Base-by-base conservation (phyloP, 192 early-diverging fungal genomes). In the Coemansia sp. region DNA sequence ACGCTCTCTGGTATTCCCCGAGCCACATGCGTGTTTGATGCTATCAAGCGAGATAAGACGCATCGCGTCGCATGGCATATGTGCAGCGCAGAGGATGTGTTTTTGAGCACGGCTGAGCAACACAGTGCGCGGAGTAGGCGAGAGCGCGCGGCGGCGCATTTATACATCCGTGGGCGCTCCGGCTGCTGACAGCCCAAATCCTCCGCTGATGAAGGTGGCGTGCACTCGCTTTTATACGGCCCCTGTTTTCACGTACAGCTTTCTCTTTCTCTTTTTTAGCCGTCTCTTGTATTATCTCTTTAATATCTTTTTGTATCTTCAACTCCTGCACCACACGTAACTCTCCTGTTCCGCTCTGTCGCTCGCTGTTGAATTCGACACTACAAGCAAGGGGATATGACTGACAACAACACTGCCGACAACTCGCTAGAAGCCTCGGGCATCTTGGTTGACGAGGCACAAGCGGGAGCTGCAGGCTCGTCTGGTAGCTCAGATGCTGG, bases 381-480 rank as follows among this genome's bases (percentile, higher is more conserved):
- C 38, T 12, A 15, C 32, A 59, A 36, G 31, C 25, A 59, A 59
- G 57, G 51, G 25, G 51, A 53, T 11, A 68, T 68, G 67, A n/a
- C 42, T 31, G 67, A 62, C 32, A 51, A 4, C 15, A 41, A 19
- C 42, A 45, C 57, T 11, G 63, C 60, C n/a, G 72, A 74, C 65
- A 71, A 74, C 66, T 64, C 75, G 38, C 51, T 82, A 32, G 75
- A 74, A 8, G 69, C 75, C 29, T 77, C 80, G 27, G 75, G 44
- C 21, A 72, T 77, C 34, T 44, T 82, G 17, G 72, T 82, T 17
- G 51, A 71, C 68, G 53, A 39, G 21, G 73, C 63, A 29, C 32
- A 23, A 15, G 44, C 44, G 32, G 37, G 36, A 9, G 29, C n/a
- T 41, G 45, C 21, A 25, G 48, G 23, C 61, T 45, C 45, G 62